Evolutionary conservation across 768 basidiomycete genomes (phyloP), one percentile per base, ranked within the genome.

Genomic region (Mycena vulgaris): DNA sequence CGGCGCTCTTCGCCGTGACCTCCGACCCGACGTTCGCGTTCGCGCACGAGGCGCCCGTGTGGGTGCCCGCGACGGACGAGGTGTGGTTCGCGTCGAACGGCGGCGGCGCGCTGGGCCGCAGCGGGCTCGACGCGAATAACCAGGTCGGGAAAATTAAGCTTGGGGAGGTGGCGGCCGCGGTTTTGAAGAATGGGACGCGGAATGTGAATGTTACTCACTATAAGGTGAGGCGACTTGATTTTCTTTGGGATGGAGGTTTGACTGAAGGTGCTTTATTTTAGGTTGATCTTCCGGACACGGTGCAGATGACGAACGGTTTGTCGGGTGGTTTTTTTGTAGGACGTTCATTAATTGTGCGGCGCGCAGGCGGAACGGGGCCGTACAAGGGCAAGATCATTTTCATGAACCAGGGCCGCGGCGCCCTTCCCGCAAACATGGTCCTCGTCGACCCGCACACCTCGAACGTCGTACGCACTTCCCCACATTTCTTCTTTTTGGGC

Each of bases 281-380:
- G 92, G 81, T 93, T 25, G 81, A 85, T 71, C 83, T 92, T 31
- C 81, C 88, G 0, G 87, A 88, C 23, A 82, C 83, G 2, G 81
- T 91, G 19, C 89, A 92, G 76, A 91, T 91, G 88, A 90, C 90
- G 48, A 91, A 92, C 74, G 90, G 89, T 2, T 88, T 88, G 14
- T 90, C 28, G 5, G 11, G 19, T 17, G 25, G 25, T 13, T 21
- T 21, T 27, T 7, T 2, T 49, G 5, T 7, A 25, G 10, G 5
- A 27, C 2, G 14, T 49, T 7, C 23, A 14, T 21, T 45, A 21
- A 45, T 45, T n/a, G 21, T 45, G 21, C 7, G 35, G 35, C 35
- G 21, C 42, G 42, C 21, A 45, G 42, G 42, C 13, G 42, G 42
- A 45, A 45, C 42, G 42, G 42, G 42, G 5, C 42, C 42, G 6